A percentile compares a stretch with the other conserved stretches of the same genome.
Evolutionary conservation across 225 moss, liverwort and hornwort species (phyloP).

Genomic region (Antitrichia curtipendula): DNA sequence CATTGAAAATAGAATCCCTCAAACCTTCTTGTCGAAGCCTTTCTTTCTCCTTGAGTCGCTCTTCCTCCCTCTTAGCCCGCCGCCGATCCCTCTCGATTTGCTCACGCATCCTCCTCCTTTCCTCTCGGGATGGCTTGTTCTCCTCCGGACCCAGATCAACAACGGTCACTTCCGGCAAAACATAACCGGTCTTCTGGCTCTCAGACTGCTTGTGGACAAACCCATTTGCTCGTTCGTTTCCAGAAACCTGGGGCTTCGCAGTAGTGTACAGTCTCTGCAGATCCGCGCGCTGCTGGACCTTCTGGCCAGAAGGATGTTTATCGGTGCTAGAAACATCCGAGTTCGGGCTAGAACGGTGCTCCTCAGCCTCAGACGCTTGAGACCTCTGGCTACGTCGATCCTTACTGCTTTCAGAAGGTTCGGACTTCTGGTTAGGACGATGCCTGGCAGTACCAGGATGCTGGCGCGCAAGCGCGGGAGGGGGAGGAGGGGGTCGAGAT

Average conservation of each 20-base stretch:
- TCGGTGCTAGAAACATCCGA: not conserved
- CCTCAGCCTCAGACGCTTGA: not conserved
- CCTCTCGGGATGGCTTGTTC: slow-evolving; percentile 29
- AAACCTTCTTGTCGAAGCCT: slow-evolving; percentile 32
- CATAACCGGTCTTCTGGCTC: slow-evolving; percentile 9
- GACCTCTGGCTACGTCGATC: not conserved
- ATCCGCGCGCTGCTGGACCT: not conserved
- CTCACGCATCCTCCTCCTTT: slow-evolving; percentile 33
- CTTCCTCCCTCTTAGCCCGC: slow-evolving; percentile 37
- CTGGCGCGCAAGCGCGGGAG: slow-evolving; percentile 8
- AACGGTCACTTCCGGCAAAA: slow-evolving; percentile 31
- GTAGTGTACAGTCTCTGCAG: not conserved
- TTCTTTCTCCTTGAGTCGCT: slow-evolving; percentile 38
- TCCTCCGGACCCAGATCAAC: slow-evolving; percentile 30
- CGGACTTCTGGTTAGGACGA: not conserved
- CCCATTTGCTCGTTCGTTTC: not conserved
- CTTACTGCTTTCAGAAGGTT: not conserved
- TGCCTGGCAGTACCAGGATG: slow-evolving; percentile 1
- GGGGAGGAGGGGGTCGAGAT: slow-evolving; percentile 57
- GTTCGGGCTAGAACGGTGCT: not conserved
- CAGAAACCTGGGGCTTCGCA: not conserved
- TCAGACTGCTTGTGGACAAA: not conserved
- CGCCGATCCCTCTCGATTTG: slow-evolving; percentile 32
- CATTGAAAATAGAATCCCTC: slow-evolving; percentile 8
- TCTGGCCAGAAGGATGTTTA: not conserved